Conservation (phyloP, 768 basidiomycete species). For the Naganishia vaughanmartiniae region DNA sequence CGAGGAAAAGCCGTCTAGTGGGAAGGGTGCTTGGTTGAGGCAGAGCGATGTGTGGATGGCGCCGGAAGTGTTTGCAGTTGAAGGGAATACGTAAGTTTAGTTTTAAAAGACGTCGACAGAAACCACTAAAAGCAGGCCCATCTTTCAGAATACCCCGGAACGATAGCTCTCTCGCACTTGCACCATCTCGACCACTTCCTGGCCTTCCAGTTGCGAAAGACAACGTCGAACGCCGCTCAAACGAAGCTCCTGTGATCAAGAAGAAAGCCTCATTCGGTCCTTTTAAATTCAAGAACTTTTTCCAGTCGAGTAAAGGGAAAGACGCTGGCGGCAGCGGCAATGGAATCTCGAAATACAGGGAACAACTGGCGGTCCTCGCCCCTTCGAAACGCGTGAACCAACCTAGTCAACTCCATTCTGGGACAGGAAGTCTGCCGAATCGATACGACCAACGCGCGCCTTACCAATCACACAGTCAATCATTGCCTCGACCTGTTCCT, state of each 20-base stretch:
- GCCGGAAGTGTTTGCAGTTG: not conserved
- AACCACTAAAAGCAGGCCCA: not conserved
- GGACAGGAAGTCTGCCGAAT: not conserved
- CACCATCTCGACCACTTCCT: not conserved
- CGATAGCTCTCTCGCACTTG: not conserved
- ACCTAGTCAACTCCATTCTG: not conserved
- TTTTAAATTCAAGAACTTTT: conserved; percentile 24
- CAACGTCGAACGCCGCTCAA: too few relatives aligned
- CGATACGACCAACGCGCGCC: not conserved
- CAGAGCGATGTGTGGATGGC: conserved; percentile 23
- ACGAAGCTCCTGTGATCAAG: conserved; percentile 6
- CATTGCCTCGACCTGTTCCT: too few relatives aligned
- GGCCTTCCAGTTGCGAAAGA: not conserved
- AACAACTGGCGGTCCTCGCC: not conserved
- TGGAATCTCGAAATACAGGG: too few relatives aligned
- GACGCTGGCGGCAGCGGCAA: not conserved
- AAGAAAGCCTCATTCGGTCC: conserved; percentile 13
- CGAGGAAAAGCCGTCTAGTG: not conserved
- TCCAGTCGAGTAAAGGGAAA: conserved; percentile 8
- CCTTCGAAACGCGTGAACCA: not conserved
- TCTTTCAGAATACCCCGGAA: not conserved
- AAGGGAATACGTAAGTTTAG: not conserved
- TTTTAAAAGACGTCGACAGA: not conserved
- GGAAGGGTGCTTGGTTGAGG: not conserved
- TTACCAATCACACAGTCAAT: not conserved